Base-by-base conservation (phyloP, 2,329 filamentous ascomycete species). In the Paracoccidioides brasiliensis region DNA sequence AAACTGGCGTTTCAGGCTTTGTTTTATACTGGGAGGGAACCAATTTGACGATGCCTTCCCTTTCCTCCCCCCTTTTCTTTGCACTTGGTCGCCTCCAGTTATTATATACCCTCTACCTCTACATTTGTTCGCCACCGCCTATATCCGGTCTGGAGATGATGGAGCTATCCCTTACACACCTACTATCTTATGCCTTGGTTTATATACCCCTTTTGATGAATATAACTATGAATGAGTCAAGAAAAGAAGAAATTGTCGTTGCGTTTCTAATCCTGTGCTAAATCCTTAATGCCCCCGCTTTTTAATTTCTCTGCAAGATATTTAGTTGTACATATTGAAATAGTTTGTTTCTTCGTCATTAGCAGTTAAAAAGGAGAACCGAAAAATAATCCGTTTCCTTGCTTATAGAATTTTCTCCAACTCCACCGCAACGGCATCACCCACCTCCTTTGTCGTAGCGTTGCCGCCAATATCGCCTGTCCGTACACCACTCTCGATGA, bases 381-480 rank as follows among this genome's bases (percentile, higher is more conserved):
- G 12, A 32, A 45, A 32, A 14, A 30, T 40, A 51, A 1, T 7
- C 2, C 2, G 8, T 33, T 5, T 38, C 9, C n/a, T 38, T 12
- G n/a, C 44, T 49, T 51, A 56, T 64, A 93, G 76, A 52, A 90
- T 72, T 70, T 81, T 82, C 69, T 80, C 78, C 57, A 95, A 74
- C 76, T 95, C 84, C 50, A 79, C 79, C 1, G 84, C 83, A 60
- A 96, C 78, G 12, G 87, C 88, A 71, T 96, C 87, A 57, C 90
- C 89, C n/a, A 88, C 85, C 66, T 93, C 82, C 46, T 72, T 76
- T 4, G 91, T 97, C 60, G 78, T 81, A 9, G 83, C 78, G 54
- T 72, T 80, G 56, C 93, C 91, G 50, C 88, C 89, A 62, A 97
- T 86, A 69, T 97, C 91, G 69, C 81, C 85, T 14, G 91, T 96